Evolutionary conservation across 78 protist species (phyloP), one percentile per base, ranked within the genome.

Genomic region (Carpediemonas membranifera): DNA sequence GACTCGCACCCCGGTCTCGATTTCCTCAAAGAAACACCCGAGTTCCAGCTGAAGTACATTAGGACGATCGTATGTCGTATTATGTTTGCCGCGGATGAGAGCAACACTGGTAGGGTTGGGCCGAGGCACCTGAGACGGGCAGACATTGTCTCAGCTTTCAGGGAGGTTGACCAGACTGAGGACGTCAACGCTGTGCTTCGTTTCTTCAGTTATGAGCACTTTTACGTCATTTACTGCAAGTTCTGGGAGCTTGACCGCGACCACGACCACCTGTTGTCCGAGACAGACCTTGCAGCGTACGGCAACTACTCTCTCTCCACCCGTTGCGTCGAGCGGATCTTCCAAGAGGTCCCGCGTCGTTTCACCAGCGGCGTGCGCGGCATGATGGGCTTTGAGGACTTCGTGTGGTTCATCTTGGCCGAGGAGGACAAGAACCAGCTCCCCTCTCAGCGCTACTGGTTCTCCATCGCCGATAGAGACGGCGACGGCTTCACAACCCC

Each of bases 231-330:
- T 24, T 90, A 90, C 84, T 81, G 88, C 79, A 67, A 71, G 66
- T 90, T 87, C 81, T 90, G 92, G 95, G 91, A 90, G 79, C 79
- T 90, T 16, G 94, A 89, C 66, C 65, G 65, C n/a, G 89, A 89
- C 77, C 88, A 84, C 47, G 47, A 89, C 52, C 56, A 25, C 24
- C 9, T 24, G 37, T 73, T 87, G 19, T 52, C 67, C 37, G 41
- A 35, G n/a, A 51, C 51, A 31, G 85, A 86, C 52, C 65, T 86
- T 11, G 19, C 60, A 14, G 57, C 21, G 47, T 41, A 41, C 9
- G 47, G 21, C 47, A 41, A 41, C 47, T 41, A 41, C 47, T 5
- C 47, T 9, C 47, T 41, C 21, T 41, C 47, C 47, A 13, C 9
- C 47, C 5, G 47, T 13, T 41, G 47, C 9, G 47, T 41, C 47